These are phyloP conservation scores for Penicillium sclerotiorum DNA, from an alignment of 2,329 filamentous ascomycete species.

Conservation along the genomic window DNA sequence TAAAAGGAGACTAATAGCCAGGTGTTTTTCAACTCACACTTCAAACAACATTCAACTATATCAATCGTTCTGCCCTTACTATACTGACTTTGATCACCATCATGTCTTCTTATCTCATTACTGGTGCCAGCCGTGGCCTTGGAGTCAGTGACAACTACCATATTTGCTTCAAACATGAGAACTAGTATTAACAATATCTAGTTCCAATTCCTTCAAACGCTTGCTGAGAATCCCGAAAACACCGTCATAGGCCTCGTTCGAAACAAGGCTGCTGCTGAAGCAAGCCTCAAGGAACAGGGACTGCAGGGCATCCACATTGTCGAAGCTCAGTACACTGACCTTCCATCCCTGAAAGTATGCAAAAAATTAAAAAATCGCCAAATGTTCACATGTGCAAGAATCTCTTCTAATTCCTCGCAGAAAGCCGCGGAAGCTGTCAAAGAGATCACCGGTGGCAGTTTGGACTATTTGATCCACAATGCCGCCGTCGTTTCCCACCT, in stretches of 20 bases:
- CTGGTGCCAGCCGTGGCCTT: conserved; percentile 8
- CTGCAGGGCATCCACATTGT: conserved; percentile 6
- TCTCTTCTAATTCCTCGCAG: background rate
- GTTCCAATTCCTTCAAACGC: conserved; percentile 5
- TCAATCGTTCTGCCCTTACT: too few species aligned
- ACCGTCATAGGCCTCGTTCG: conserved; percentile 8
- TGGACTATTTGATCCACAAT: conserved; percentile 60
- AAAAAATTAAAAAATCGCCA: background rate
- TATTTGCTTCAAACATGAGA: too few species aligned
- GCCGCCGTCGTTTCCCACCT: conserved; percentile 40
- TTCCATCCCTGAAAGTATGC: conserved; percentile 4
- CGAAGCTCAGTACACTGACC: conserved; percentile 9
- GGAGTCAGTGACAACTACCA: conserved; percentile 5
- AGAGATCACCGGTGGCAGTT: conserved; percentile 24
- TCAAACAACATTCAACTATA: too few species aligned
- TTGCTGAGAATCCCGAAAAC: conserved; percentile 4
- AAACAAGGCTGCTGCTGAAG: conserved; percentile 7
- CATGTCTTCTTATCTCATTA: conserved; percentile 14
- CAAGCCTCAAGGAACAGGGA: background rate
- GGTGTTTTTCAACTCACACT: too few species aligned
- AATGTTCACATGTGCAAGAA: background rate
- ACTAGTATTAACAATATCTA: background rate
- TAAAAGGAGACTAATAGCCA: too few species aligned
- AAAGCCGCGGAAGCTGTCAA: conserved; percentile 21
- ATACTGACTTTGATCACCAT: too few species aligned